Percentiles rank a stretch among this genome's conserved stretches.
phyloP scores from a whole-genome alignment of 192 early-diverging fungal species.

The Dispira simplex region DNA sequence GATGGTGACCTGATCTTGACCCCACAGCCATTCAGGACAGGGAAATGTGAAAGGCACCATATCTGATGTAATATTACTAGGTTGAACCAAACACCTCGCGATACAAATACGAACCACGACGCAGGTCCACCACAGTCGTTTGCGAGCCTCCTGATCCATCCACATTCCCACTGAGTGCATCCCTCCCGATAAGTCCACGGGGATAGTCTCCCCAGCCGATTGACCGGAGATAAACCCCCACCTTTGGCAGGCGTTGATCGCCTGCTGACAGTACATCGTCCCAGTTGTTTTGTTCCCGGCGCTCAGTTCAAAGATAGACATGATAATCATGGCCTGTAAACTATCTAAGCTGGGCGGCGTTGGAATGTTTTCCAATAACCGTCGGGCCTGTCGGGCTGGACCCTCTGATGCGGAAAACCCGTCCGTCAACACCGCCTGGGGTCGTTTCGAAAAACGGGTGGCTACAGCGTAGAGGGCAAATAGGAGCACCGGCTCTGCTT shows the following conservation, averaged over 20 bases:
- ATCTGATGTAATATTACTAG: not conserved
- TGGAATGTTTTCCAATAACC: not conserved
- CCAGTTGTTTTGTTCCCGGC: not conserved
- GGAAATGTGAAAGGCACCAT: not conserved
- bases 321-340: not conserved
- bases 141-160: not conserved
- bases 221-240: too few species aligned
- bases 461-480: not conserved
- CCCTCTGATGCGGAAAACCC: not conserved
- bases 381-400: not conserved
- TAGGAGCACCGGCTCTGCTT: not conserved
- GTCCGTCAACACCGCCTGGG: not conserved
- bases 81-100: not conserved
- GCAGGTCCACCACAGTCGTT: not conserved
- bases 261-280: not conserved
- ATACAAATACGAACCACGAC: not conserved
- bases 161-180: not conserved
- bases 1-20: not conserved
- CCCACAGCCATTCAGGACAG: conserved; percentile 3
- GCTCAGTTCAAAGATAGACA: conserved; percentile 1
- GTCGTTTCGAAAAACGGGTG: not conserved
- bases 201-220: too few species aligned
- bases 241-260: too few species aligned
- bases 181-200: too few species aligned
- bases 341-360: not conserved